Base-by-base conservation (phyloP, 2,329 filamentous ascomycete genomes). In the Ophiostoma ulmi region DNA sequence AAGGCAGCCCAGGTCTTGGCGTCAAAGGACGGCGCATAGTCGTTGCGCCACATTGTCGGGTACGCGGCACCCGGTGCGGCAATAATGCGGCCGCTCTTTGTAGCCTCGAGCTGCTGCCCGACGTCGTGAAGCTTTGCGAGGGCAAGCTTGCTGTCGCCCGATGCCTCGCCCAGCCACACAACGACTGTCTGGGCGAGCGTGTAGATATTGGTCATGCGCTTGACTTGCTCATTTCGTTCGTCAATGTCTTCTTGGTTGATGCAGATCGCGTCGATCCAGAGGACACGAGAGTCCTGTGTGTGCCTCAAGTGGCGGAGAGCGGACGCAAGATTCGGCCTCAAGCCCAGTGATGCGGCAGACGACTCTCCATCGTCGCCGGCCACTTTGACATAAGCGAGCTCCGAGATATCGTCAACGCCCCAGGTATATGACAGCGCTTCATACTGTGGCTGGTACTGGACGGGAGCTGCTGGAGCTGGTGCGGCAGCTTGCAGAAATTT, bases 201-300 rank as follows among this genome's bases (percentile, higher is more conserved):
- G 31, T 65, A 70, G 11, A 70, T 44, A 3, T 35, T n/a, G 7
- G 52, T 36, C 68, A 70, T 70, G 0, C 58, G 11, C 38, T 36
- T 63, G 5, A 70, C 68, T 26, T 70, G 68, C 7, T 39, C 38
- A 48, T 35, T 48, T n/a, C 39, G 35, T 39, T 70, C 68, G 14
- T 64, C 58, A 17, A 65, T 17, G 39, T 70, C 68, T 3, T 70
- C 61, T 26, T 70, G 68, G 61, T 70, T 70, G 38, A 70, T 70
- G 58, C 68, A 70, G n/a, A 70, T 63, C 31, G 68, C 68, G n/a
- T 70, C 68, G 26, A 70, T 52, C 68, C 68, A 70, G 11, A 70
- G 64, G 13, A 69, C 68, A 6, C 68, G 68, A 6, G 39, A 65
- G 20, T 48, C 6, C 14, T 52, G n/a, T 14, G 58, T 20, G 26